Conservation (phyloP, 2,329 filamentous ascomycete genomes). For the Aspergillus texensis region DNA sequence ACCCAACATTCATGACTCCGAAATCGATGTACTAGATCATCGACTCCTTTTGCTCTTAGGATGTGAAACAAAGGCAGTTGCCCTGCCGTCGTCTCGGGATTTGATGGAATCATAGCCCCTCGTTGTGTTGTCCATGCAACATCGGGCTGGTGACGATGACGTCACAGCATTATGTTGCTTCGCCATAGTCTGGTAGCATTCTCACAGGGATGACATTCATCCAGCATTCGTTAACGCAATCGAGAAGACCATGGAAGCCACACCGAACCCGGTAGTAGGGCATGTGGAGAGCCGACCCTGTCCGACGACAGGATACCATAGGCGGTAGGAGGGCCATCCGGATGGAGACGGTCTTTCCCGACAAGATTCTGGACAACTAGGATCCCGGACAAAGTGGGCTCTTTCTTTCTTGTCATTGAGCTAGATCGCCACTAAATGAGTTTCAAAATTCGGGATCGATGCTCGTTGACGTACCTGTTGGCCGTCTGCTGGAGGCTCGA, state of each 20-base stretch:
- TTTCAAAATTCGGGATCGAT: not conserved
- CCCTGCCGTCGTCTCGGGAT: not conserved
- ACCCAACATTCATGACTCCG: not conserved
- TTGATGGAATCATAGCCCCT: not conserved
- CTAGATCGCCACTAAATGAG: not conserved
- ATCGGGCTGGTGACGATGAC: not conserved
- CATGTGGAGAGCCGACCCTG: not conserved
- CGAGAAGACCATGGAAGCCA: not conserved
- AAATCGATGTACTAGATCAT: not conserved
- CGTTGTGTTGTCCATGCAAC: not conserved
- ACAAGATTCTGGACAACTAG: not conserved
- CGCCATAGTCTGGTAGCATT: not conserved
- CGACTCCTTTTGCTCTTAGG: not conserved
- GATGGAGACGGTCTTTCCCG: not conserved
- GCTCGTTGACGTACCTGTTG: slow-evolving; percentile 5
- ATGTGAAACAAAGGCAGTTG: not conserved
- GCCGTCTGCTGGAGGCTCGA: not conserved
- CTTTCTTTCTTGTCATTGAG: slow-evolving; percentile 1
- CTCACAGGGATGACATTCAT: not conserved
- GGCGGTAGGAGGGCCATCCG: not conserved
- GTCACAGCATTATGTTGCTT: not conserved
- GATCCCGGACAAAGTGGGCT: slow-evolving; percentile 4
- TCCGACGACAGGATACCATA: not conserved
- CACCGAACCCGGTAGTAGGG: not conserved
- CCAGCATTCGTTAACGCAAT: not conserved